phyloP scores from a whole-genome alignment of 2,329 filamentous ascomycete genomes.

The Claviceps pazoutovae region DNA sequence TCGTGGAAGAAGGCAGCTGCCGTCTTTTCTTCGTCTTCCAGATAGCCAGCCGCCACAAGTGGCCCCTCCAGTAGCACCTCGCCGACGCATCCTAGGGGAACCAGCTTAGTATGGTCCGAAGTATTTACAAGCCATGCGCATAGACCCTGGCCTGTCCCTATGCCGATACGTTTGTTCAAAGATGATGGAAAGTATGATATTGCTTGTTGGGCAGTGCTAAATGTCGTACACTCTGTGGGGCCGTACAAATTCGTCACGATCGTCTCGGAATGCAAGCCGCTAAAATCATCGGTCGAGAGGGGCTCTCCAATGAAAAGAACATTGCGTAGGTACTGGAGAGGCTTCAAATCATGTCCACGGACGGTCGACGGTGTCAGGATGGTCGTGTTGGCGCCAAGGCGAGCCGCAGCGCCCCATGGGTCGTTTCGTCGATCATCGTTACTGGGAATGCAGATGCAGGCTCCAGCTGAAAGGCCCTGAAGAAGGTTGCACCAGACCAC shows the following conservation, averaged over 20 bases:
- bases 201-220: constrained; percentile 3
- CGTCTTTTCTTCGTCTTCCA: constrained; percentile 30
- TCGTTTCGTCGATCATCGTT: constrained; percentile 36
- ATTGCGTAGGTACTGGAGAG: constrained; percentile 26
- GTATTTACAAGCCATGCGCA: constrained; percentile 17
- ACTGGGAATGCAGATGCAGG: constrained; percentile 16
- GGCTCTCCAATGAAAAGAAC: constrained; percentile 28
- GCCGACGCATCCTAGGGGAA: constrained; percentile 16
- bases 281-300: constrained; percentile 12
- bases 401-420: constrained; percentile 24
- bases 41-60: constrained; percentile 33
- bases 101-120: constrained; percentile 11
- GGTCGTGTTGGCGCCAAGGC: constrained; percentile 27
- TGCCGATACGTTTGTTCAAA: not conserved
- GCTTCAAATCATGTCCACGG: constrained; percentile 24
- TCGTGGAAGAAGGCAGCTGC: constrained; percentile 29
- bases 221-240: constrained; percentile 9
- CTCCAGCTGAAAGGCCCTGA: constrained; percentile 4
- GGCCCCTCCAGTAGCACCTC: constrained; percentile 27
- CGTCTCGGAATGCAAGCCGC: not conserved
- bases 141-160: not conserved
- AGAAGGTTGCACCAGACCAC: constrained; percentile 4
- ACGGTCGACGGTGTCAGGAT: constrained; percentile 33
- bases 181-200: not conserved
- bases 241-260: constrained; percentile 9